Evolutionary conservation across 1,284 basidiomycete genomes (phyloP).

Genomic region (Calocybe gambosa): DNA sequence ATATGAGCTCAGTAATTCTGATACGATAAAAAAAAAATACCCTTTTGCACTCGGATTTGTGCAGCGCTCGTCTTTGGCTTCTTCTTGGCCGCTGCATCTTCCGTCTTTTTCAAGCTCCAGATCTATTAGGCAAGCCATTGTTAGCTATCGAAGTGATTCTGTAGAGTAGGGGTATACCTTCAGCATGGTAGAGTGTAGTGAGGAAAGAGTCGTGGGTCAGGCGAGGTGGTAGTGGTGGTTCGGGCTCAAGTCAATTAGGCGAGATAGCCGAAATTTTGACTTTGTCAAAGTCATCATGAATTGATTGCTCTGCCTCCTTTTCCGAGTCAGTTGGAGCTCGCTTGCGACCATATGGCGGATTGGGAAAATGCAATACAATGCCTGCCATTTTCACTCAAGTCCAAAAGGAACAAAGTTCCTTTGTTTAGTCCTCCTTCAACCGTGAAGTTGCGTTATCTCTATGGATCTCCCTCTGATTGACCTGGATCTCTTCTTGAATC

Average conservation of each 20-base stretch:
- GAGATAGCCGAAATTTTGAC: conserved; percentile 20
- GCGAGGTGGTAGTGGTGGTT: conserved; percentile 20
- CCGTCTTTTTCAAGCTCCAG: conserved; percentile 97
- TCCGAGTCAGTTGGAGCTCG: not conserved
- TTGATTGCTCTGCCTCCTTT: not conserved
- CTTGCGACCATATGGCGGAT: too few relatives aligned
- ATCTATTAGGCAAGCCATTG: conserved; percentile 50
- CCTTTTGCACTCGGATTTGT: conserved; percentile 98
- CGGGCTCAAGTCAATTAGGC: conserved; percentile 15
- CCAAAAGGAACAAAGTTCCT: too few relatives aligned
- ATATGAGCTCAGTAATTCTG: not conserved
- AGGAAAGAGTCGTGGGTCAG: conserved; percentile 26
- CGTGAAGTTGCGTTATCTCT: conserved; percentile 25
- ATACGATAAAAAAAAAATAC: conserved; percentile 35
- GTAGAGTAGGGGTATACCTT: conserved; percentile 34
- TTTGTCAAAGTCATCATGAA: conserved; percentile 24
- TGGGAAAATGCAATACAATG: too few relatives aligned
- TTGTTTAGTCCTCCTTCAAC: conserved; percentile 70
- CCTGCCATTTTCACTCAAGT: conserved; percentile 93
- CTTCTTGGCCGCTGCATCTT: conserved; percentile 91
- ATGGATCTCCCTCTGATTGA: conserved; percentile 66
- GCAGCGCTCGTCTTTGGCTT: conserved; percentile 97
- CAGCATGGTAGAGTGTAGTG: conserved; percentile 41
- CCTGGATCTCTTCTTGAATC: conserved; percentile 65
- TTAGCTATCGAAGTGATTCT: not conserved